These are phyloP conservation scores for Peltaster fructicola DNA, from an alignment of 2,329 filamentous ascomycete species.

Conservation along the genomic window DNA sequence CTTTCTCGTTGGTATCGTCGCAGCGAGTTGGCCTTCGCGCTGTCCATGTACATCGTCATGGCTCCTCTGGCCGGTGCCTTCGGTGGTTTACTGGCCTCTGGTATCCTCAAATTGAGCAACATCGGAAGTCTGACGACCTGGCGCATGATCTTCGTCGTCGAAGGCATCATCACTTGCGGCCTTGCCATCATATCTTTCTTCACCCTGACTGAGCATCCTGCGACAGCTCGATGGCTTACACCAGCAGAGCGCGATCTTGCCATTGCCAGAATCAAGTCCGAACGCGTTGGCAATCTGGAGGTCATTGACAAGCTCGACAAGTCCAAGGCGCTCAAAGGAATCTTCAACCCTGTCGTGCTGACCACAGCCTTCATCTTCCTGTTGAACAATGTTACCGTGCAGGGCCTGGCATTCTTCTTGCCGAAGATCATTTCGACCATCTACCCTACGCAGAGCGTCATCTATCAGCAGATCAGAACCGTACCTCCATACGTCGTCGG, in stretches of 20 bases:
- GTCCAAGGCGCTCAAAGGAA: constrained; percentile 42
- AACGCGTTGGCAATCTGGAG: constrained; percentile 43
- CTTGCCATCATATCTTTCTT: constrained; percentile 44
- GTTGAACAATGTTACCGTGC: constrained; percentile 52
- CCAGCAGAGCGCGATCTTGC: constrained; percentile 50
- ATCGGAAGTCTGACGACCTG: constrained; percentile 41
- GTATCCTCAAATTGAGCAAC: constrained; percentile 41
- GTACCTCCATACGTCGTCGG: constrained; percentile 55
- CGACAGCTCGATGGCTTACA: constrained; percentile 47
- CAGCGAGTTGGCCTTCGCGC: constrained; percentile 47
- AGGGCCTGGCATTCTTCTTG: constrained; percentile 51
- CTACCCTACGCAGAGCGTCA: constrained; percentile 38
- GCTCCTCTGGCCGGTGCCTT: constrained; percentile 54
- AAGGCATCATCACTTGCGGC: constrained; percentile 45
- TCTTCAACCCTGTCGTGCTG: constrained; percentile 45
- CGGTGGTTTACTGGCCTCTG: constrained; percentile 44
- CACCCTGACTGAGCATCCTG: constrained; percentile 51
- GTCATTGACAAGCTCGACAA: constrained; percentile 46
- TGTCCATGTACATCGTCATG: constrained; percentile 54
- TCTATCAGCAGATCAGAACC: constrained; percentile 51
- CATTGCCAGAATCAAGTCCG: constrained; percentile 48
- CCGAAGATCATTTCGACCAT: constrained; percentile 54
- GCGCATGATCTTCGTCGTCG: constrained; percentile 58
- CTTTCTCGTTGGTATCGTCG: constrained; percentile 55
- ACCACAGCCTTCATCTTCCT: constrained; percentile 41